Evolutionary conservation across 2,329 filamentous ascomycete genomes (phyloP).

Genomic region (Talaromyces sp.): DNA sequence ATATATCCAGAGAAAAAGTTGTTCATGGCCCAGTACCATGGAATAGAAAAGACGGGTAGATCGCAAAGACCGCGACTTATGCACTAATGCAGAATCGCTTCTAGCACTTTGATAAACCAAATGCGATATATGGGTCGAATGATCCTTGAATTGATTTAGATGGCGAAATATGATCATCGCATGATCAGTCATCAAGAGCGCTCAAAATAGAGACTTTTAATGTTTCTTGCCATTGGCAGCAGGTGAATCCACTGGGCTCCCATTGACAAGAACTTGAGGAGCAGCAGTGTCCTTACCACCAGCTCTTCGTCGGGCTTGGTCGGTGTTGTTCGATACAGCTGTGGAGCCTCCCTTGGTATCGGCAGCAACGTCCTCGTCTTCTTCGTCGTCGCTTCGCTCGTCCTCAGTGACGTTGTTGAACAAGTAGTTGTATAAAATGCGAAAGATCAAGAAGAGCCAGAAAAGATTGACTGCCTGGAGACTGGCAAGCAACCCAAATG

Average conservation of each 20-base stretch:
- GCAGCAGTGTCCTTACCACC: slow-evolving; percentile 24
- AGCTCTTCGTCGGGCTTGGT: slow-evolving; percentile 18
- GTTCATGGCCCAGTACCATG: not conserved
- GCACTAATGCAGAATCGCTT: not conserved
- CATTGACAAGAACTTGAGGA: slow-evolving; percentile 34
- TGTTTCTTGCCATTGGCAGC: not conserved
- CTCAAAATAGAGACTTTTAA: not conserved
- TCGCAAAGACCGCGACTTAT: not conserved
- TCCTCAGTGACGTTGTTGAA: slow-evolving; percentile 34
- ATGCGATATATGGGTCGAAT: not conserved
- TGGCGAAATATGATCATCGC: not conserved
- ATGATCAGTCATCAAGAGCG: not conserved
- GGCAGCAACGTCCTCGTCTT: slow-evolving; percentile 20
- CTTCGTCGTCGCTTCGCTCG: slow-evolving; percentile 42
- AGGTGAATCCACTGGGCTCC: slow-evolving; percentile 28
- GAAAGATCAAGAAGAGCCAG: slow-evolving; percentile 41
- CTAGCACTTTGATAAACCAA: not conserved
- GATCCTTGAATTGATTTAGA: not conserved
- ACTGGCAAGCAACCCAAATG: slow-evolving; percentile 37
- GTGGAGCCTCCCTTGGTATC: slow-evolving; percentile 16
- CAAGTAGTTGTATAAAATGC: slow-evolving; percentile 38
- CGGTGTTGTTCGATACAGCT: slow-evolving; percentile 21
- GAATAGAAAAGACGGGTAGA: not conserved
- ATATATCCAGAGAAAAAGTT: slow-evolving; percentile 1
- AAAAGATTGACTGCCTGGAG: slow-evolving; percentile 43